Percentiles rank a stretch among this genome's conserved stretches.
phyloP scores from a whole-genome alignment of 805 yeast genomes.

The Myxozyma mucilagina region DNA sequence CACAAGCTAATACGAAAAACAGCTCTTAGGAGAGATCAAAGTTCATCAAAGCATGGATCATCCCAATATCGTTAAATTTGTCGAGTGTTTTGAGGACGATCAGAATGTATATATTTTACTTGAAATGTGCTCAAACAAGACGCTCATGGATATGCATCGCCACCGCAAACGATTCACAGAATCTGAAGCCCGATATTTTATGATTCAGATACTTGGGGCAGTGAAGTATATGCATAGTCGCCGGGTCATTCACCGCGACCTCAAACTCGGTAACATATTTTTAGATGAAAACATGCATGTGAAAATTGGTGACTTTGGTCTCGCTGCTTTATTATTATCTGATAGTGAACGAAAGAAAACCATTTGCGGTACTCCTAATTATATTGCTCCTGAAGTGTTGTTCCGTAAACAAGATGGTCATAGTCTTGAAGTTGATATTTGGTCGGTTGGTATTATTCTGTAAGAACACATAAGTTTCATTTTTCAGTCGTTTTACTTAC shows the following conservation, averaged over 20 bases:
- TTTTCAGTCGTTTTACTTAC: background rate
- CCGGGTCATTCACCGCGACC: constrained; percentile 92
- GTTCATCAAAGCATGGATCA: constrained; percentile 90
- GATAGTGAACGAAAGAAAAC: constrained; percentile 79
- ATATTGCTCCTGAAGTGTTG: constrained; percentile 96
- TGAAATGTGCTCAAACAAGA: constrained; percentile 93
- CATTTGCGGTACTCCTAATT: constrained; percentile 98
- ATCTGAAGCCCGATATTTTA: constrained; percentile 85
- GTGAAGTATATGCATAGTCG: constrained; percentile 87
- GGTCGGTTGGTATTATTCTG: constrained; percentile 98
- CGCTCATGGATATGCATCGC: constrained; percentile 87
- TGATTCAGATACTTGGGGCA: constrained; percentile 93
- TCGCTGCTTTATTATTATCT: constrained; percentile 88
- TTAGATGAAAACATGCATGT: constrained; percentile 91
- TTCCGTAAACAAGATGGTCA: constrained; percentile 85
- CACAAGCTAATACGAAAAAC: constrained; percentile 34
- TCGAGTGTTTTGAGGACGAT: constrained; percentile 97
- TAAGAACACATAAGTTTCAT: constrained; percentile 36
- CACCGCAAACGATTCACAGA: constrained; percentile 82
- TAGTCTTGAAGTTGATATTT: constrained; percentile 89
- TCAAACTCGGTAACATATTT: constrained; percentile 93
- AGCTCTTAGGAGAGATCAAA: constrained; percentile 88
- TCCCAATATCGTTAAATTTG: constrained; percentile 84
- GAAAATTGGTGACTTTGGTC: constrained; percentile 96
- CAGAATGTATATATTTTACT: constrained; percentile 87